A percentile compares a stretch with the other conserved stretches of the same genome.
These are phyloP conservation scores for Aspergillus alliaceus DNA, from an alignment of 2,329 filamentous ascomycete genomes.

Conservation along the genomic window DNA sequence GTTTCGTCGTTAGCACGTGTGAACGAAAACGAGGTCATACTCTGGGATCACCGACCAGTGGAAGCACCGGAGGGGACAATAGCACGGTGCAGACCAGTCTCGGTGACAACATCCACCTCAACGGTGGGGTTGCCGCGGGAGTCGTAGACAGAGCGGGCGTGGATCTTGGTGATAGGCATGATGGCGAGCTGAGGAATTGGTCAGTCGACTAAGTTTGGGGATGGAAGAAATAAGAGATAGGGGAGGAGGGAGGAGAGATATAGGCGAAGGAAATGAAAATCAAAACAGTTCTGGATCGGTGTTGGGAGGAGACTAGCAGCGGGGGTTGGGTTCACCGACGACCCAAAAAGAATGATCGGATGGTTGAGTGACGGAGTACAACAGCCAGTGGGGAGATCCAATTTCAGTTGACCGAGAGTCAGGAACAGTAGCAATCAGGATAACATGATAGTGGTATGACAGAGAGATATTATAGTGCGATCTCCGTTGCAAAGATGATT, in stretches of 20 bases:
- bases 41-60: conserved; percentile 65
- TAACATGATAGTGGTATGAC: background rate
- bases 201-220: conserved; percentile 27
- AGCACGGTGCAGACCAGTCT: conserved; percentile 93
- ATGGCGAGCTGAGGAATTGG: conserved; percentile 41
- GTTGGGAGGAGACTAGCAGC: conserved; percentile 32
- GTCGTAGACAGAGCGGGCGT: conserved; percentile 96
- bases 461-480: background rate
- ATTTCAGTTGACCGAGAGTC: conserved; percentile 18
- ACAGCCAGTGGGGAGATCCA: conserved; percentile 15
- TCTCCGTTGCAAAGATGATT: background rate
- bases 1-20: conserved; percentile 22
- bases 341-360: conserved; percentile 35
- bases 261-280: conserved; percentile 12
- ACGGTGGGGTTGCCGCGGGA: conserved; percentile 98
- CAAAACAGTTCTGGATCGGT: conserved; percentile 18
- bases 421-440: background rate
- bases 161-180: conserved; percentile 89
- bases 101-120: conserved; percentile 95
- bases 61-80: conserved; percentile 97
- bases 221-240: conserved; percentile 18
- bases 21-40: background rate
- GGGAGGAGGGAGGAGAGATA: conserved; percentile 17
- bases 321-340: conserved; percentile 40
- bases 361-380: conserved; percentile 17